Conservation (phyloP, 2,329 filamentous ascomycete species). For the Verticillium klebahnii region DNA sequence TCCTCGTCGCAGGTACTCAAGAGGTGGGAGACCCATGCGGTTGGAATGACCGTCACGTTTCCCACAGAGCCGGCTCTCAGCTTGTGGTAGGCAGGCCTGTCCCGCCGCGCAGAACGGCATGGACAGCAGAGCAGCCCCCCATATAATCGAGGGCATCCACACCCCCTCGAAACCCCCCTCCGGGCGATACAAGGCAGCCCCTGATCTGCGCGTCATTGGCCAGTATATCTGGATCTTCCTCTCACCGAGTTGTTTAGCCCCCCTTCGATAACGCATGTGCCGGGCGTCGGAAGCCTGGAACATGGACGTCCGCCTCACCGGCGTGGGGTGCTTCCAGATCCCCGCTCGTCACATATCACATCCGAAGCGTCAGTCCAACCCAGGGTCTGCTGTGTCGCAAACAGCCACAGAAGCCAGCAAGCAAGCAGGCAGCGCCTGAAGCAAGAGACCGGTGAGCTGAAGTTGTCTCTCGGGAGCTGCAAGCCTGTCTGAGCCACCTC, state of each 20-base stretch:
- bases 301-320: background rate
- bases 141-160: background rate
- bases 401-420: background rate
- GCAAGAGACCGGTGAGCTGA: background rate
- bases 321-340: background rate
- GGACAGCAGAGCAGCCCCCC: background rate
- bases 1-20: too few relatives aligned
- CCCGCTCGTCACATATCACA: background rate
- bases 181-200: background rate
- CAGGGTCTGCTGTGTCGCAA: background rate
- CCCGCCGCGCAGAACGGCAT: background rate
- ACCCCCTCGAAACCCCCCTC: background rate
- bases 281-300: background rate
- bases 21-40: too few relatives aligned
- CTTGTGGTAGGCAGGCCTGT: background rate
- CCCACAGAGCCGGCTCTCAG: too few relatives aligned
- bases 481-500: too few relatives aligned
- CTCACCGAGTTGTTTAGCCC: background rate
- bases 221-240: background rate
- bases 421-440: background rate
- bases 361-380: background rate
- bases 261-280: background rate
- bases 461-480: too few relatives aligned
- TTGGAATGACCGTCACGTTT: too few relatives aligned
- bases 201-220: background rate